A percentile compares a stretch with the other conserved stretches of the same genome.
Evolutionary conservation across 176 grass and related monocot genomes (phyloP).

Genomic region (Dendrocalamus sinicus): DNA sequence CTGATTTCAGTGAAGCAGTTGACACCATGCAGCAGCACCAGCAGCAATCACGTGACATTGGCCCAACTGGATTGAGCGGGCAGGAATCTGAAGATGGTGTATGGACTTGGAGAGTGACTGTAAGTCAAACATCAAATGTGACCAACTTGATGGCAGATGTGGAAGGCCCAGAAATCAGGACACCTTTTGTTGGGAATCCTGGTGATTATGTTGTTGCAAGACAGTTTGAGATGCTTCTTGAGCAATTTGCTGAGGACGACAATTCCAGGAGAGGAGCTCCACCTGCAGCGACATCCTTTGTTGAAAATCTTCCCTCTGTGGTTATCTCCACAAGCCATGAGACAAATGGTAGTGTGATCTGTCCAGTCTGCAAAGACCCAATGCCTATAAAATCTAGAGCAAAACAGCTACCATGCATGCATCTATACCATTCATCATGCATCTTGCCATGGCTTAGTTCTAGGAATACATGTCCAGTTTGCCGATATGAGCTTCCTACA

Average conservation of each 20-base stretch:
- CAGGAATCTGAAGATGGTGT: slow-evolving; percentile 46
- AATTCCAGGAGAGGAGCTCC: slow-evolving; percentile 73
- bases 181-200: slow-evolving; percentile 57
- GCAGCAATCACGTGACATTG: slow-evolving; percentile 42
- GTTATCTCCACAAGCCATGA: slow-evolving; percentile 61
- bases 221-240: slow-evolving; percentile 74
- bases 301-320: slow-evolving; percentile 62
- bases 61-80: slow-evolving; percentile 30
- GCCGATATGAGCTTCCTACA: slow-evolving; percentile 79
- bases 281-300: slow-evolving; percentile 59
- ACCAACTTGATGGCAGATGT: slow-evolving; percentile 39
- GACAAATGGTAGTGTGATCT: slow-evolving; percentile 62
- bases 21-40: slow-evolving; percentile 31
- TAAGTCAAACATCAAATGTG: slow-evolving; percentile 31
- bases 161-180: slow-evolving; percentile 45
- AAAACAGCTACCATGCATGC: slow-evolving; percentile 75
- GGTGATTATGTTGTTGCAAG: slow-evolving; percentile 79
- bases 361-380: slow-evolving; percentile 84
- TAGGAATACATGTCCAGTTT: slow-evolving; percentile 93
- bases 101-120: slow-evolving; percentile 41
- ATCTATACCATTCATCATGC: slow-evolving; percentile 80
- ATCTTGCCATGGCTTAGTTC: slow-evolving; percentile 82
- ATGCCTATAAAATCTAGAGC: slow-evolving; percentile 56
- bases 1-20: slow-evolving; percentile 59
- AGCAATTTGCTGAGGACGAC: slow-evolving; percentile 73